phyloP scores from a whole-genome alignment of 2,329 filamentous ascomycete genomes.

The Neopestalotiopsis sp. region DNA sequence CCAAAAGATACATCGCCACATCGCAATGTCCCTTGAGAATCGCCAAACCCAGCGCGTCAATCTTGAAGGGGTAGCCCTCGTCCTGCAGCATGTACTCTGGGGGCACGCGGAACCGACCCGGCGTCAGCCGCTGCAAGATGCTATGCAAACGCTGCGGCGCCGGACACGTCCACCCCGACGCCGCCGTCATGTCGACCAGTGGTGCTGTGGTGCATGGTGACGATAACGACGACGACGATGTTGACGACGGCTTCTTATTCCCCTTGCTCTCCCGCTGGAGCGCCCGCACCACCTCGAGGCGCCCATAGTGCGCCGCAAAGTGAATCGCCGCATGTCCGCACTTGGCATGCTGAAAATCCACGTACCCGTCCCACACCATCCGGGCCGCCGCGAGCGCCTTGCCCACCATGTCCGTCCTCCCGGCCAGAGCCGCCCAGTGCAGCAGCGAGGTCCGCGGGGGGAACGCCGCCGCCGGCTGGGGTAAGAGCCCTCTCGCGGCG shows the following conservation, averaged over 20 bases:
- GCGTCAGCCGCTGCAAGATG: constrained; percentile 6
- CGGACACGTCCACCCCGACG: constrained; percentile 7
- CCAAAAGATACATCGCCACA: background rate
- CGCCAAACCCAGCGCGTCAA: constrained; percentile 9
- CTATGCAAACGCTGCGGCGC: background rate
- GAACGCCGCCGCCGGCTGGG: too few species aligned
- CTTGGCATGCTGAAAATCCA: background rate
- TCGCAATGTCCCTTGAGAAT: constrained; percentile 8
- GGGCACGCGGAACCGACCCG: background rate
- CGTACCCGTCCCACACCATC: background rate
- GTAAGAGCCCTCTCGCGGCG: too few species aligned
- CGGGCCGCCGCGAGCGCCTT: background rate
- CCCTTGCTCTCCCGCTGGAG: background rate
- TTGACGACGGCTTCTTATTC: background rate
- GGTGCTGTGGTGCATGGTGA: too few species aligned
- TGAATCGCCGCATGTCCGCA: constrained; percentile 8
- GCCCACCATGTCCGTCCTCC: background rate
- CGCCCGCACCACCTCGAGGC: background rate
- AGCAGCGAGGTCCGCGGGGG: constrained; percentile 2
- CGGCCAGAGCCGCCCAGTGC: constrained; percentile 9
- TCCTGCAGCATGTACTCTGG: background rate
- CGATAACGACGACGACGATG: too few species aligned
- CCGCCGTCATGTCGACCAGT: background rate
- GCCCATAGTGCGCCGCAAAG: constrained; percentile 9
- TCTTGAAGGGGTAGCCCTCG: background rate